phyloP scores from a whole-genome alignment of 805 yeast genomes.

The Pichia californica region DNA sequence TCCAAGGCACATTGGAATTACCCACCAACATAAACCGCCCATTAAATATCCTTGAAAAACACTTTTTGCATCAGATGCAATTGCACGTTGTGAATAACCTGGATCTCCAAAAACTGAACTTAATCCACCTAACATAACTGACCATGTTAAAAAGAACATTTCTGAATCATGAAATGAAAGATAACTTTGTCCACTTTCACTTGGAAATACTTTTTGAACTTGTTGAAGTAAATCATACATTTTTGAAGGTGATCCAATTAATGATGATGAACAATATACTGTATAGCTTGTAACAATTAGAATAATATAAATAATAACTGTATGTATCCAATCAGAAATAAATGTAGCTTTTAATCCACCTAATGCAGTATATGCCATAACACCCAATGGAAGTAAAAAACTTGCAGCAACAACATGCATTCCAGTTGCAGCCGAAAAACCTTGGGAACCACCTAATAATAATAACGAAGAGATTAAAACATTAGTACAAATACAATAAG shows the following conservation, averaged over 20 bases:
- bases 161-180: constrained; percentile 27
- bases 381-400: constrained; percentile 41
- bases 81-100: constrained; percentile 34
- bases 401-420: constrained; percentile 41
- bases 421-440: constrained; percentile 36
- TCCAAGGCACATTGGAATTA: constrained; percentile 39
- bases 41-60: constrained; percentile 31
- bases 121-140: constrained; percentile 28
- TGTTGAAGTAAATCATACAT: constrained; percentile 37
- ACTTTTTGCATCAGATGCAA: constrained; percentile 33
- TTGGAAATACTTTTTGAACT: constrained; percentile 28
- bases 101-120: constrained; percentile 24
- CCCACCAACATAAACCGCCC: constrained; percentile 34
- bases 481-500: constrained; percentile 33
- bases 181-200: constrained; percentile 26
- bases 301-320: constrained; percentile 31
- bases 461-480: constrained; percentile 28
- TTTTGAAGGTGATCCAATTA: constrained; percentile 39
- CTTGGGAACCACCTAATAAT: constrained; percentile 39
- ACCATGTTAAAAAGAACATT: constrained; percentile 29
- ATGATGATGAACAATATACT: constrained; percentile 31
- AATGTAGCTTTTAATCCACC: constrained; percentile 53
- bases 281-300: constrained; percentile 29
- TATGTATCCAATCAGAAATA: constrained; percentile 47
- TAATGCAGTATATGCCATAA: constrained; percentile 39